Evolutionary conservation across 768 basidiomycete species (phyloP).

Genomic region (Xanthoconium stramineum): DNA sequence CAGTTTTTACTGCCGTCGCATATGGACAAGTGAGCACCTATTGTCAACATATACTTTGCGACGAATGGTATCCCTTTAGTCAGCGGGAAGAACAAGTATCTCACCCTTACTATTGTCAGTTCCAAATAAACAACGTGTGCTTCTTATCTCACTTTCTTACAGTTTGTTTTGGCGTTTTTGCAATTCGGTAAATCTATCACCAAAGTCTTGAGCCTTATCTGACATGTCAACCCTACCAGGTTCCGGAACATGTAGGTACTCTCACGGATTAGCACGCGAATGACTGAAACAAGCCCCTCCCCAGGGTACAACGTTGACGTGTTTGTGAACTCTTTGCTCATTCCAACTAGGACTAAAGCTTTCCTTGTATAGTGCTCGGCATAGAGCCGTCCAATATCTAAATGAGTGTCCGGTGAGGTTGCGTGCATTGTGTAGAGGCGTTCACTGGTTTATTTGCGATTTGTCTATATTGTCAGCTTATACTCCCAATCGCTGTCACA

Average conservation of each 20-base stretch:
- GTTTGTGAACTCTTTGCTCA: background rate
- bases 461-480: background rate
- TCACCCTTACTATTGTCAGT: constrained; percentile 11
- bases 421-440: too few species aligned
- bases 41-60: background rate
- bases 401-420: constrained; percentile 5
- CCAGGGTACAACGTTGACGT: constrained; percentile 6
- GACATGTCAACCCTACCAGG: background rate
- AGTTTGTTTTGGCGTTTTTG: background rate
- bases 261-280: background rate
- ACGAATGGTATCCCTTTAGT: background rate
- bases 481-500: constrained; percentile 1
- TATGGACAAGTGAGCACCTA: constrained; percentile 11
- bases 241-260: constrained; percentile 6
- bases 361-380: background rate
- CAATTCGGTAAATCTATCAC: constrained; percentile 1
- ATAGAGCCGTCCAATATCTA: constrained; percentile 1
- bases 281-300: background rate
- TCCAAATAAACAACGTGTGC: background rate
- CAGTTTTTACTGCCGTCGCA: constrained; percentile 13
- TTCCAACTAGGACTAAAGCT: background rate
- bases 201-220: background rate
- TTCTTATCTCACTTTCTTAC: background rate
- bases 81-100: constrained; percentile 7
- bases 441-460: background rate